Evolutionary conservation across 2,329 filamentous ascomycete genomes (phyloP), one percentile per base, ranked within the genome.

Genomic region (Fusarium sororula): DNA sequence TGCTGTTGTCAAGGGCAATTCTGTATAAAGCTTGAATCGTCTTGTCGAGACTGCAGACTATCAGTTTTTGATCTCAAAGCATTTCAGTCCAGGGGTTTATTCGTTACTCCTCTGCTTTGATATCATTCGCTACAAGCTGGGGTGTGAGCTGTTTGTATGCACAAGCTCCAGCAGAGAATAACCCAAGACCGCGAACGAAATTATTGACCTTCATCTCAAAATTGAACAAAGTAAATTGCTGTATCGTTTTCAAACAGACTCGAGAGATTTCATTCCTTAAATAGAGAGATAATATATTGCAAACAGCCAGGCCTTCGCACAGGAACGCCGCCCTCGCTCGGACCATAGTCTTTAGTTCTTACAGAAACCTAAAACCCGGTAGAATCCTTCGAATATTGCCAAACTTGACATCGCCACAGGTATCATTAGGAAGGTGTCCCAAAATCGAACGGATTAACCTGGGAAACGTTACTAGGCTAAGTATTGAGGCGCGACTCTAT

Each of bases 81-180:
- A 13, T 4, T 11, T 14, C 5, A 3, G 13, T 9, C 14, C 24
- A 15, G 30, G 6, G 10, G 15, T 10, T n/a, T 11, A 6, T 20
- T 32, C 38, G 38, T 63, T 38, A 73, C 70, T 56, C 39, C 48
- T 71, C 32, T 13, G 15, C 37, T 17, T 74, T 74, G 37, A 74
- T 60, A 32, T 60, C 55, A 22, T 61, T 42, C 26, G 48, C 57
- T 18, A 71, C 48, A 48, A 41, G 57, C 8, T 71, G 56, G 20
- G 71, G 70, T 22, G 62, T 63, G 22, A 71, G 50, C n/a, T 22
- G 11, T 20, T 61, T 74, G 32, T 41, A 30, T n/a, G 60, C 56
- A 42, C 11, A 39, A 13, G 10, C 54, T n/a, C 54, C 47, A 7
- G 44, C 32, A 14, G 53, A 45, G 22, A 22, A 63, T 14, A 63